Base-by-base conservation (phyloP, 2,329 filamentous ascomycete species). In the Grosmannia huntii region DNA sequence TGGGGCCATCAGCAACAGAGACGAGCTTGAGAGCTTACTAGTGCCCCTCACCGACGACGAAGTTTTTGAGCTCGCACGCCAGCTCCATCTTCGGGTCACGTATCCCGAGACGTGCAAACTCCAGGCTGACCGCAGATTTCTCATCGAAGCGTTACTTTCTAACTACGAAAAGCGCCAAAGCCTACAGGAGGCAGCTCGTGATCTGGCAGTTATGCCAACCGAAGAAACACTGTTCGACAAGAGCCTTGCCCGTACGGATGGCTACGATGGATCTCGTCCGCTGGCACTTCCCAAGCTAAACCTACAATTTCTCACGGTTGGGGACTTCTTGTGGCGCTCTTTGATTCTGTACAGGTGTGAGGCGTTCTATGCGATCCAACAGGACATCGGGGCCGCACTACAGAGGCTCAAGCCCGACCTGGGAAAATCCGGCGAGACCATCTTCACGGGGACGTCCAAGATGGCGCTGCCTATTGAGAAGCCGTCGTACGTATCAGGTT, bases 321-420 rank as follows among this genome's bases (percentile, higher is more conserved):
- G 90, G 3, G 94, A 99, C 70, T 99, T 99, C 65, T 74, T 99
- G n/a, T 99, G 91, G 90, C 83, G 95, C 62, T 90, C 92, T 0
- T 86, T 97, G 66, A 79, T 95, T 16, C 76, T 99, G 10, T 94
- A 96, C 68, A 84, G 92, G 48, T 88, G 86, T 60, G 94, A 99
- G 70, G 82, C 92, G 0, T 96, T 97, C 69, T 97, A 95, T 69
- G 89, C 90, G 60, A 92, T 99, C 60, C 84, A 90, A 52, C 92
- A 90, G 66, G 90, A 99, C 68, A 84, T 99, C 59, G 90, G 96
- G 68, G 82, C 89, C 53, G 84, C 87, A 7, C 69, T 97, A 55
- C 88, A 87, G 66, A 84, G 90, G 52, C 73, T 99, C 60, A 83
- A 86, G 63, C 91, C 92, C 2, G 82, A 85, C 63, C 68, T 74